phyloP scores from a whole-genome alignment of 2,329 filamentous ascomycete genomes.

The Nigrograna mackinnonii region DNA sequence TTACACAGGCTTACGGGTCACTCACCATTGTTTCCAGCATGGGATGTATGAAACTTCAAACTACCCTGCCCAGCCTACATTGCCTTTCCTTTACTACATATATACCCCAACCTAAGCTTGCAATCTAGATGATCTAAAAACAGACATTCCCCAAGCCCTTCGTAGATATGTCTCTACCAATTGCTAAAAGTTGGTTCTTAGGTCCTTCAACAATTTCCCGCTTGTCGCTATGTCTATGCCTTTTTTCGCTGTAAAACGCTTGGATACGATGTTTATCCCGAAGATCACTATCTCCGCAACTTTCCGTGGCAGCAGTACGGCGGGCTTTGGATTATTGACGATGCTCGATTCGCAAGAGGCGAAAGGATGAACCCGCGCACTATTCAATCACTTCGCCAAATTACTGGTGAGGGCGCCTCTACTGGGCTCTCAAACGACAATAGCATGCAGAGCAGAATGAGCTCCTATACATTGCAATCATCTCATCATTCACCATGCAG shows the following conservation, averaged over 20 bases:
- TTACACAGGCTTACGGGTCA: conserved; percentile 36
- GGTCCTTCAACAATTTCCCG: conserved; percentile 41
- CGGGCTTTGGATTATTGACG: conserved; percentile 39
- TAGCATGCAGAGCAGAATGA: no score
- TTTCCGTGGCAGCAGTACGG: conserved; percentile 45
- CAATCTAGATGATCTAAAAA: conserved; percentile 9
- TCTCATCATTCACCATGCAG: no score
- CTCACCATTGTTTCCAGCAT: conserved; percentile 42
- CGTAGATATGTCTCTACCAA: not conserved
- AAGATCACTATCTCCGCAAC: conserved; percentile 39
- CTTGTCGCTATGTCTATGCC: conserved; percentile 40
- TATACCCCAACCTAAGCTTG: conserved; percentile 15
- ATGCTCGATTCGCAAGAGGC: conserved; percentile 40
- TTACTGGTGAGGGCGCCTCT: conserved; percentile 16
- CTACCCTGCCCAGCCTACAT: conserved; percentile 1
- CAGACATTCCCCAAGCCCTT: not conserved
- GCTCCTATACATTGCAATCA: no score
- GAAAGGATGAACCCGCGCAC: conserved; percentile 23
- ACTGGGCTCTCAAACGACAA: conserved; percentile 1
- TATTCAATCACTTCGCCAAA: conserved; percentile 30
- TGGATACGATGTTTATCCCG: conserved; percentile 43
- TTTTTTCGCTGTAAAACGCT: conserved; percentile 41
- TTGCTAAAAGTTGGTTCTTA: conserved; percentile 10
- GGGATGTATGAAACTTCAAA: conserved; percentile 42
- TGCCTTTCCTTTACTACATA: conserved; percentile 10